These are phyloP conservation scores for Acacia crassicarpa DNA, from an alignment of 306 rosid species.

Conservation along the genomic window DNA sequence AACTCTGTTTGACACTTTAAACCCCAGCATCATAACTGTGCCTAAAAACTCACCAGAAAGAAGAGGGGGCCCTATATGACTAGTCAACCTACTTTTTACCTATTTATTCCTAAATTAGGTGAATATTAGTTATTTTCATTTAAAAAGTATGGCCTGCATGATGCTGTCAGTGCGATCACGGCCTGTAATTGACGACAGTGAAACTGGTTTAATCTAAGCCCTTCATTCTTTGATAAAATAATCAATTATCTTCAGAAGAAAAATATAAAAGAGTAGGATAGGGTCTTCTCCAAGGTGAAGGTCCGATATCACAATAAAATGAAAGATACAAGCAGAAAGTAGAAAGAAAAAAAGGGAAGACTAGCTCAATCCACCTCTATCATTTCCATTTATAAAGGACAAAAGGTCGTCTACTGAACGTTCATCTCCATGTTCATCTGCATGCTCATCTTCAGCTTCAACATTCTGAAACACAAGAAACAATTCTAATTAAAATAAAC, in stretches of 20 bases:
- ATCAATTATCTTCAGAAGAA: background rate
- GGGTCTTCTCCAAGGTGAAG: background rate
- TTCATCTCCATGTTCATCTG: conserved; percentile 51
- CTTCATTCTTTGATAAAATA: background rate
- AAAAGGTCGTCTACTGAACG: conserved; percentile 92
- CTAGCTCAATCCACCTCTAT: conserved; percentile 55
- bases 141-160: background rate
- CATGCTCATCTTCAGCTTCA: conserved; percentile 72
- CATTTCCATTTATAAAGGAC: conserved; percentile 87
- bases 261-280: background rate
- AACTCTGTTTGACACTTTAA: background rate
- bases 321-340: background rate
- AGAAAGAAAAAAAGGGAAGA: background rate
- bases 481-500: background rate
- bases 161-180: background rate
- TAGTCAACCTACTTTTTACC: background rate
- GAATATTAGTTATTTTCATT: background rate
- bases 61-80: background rate
- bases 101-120: conserved; percentile 1
- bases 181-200: background rate
- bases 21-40: background rate
- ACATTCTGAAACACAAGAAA: conserved; percentile 60
- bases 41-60: background rate
- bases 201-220: background rate
- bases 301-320: background rate